These are phyloP conservation scores for Melastoma malabathricum DNA, from an alignment of 345 rosid species.

Conservation along the genomic window DNA sequence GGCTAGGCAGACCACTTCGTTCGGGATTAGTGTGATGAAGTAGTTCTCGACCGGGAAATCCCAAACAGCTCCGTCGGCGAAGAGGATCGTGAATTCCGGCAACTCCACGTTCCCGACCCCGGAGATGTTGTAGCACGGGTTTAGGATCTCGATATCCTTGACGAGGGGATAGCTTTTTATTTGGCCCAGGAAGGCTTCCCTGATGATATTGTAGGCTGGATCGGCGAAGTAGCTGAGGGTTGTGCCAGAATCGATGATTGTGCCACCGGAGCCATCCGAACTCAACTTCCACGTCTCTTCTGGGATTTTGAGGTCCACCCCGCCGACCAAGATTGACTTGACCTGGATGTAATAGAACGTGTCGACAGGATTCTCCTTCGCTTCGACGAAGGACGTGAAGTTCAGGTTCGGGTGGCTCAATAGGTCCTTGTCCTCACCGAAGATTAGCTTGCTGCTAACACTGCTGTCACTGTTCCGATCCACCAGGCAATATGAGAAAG, in stretches of 20 bases:
- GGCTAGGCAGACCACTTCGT: constrained; percentile 69
- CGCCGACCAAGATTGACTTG: constrained; percentile 54
- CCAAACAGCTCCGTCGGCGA: constrained; percentile 76
- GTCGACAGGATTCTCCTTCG: constrained; percentile 48
- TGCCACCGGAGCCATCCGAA: constrained; percentile 57
- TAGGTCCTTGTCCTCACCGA: constrained; percentile 80
- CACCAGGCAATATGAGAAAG: constrained; percentile 84
- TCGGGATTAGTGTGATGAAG: constrained; percentile 43
- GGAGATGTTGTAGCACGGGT: constrained; percentile 83
- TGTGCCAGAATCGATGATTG: constrained; percentile 88
- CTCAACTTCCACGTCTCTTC: constrained; percentile 60
- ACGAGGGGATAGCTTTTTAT: constrained; percentile 43
- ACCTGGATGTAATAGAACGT: constrained; percentile 80
- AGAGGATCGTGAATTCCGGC: constrained; percentile 60
- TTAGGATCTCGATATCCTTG: constrained; percentile 38
- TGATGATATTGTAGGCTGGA: constrained; percentile 55
- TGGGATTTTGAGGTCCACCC: constrained; percentile 49
- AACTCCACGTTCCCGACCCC: constrained; percentile 43
- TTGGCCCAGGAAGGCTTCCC: constrained; percentile 46
- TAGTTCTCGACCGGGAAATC: constrained; percentile 80
- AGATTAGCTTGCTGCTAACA: constrained; percentile 82
- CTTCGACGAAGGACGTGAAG: constrained; percentile 60
- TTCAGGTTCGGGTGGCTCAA: constrained; percentile 54
- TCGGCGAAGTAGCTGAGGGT: constrained; percentile 76
- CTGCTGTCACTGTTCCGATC: constrained; percentile 66